Evolutionary conservation across 768 basidiomycete genomes (phyloP), one percentile per base, ranked within the genome.

Genomic region (Sarcomyxa edulis): DNA sequence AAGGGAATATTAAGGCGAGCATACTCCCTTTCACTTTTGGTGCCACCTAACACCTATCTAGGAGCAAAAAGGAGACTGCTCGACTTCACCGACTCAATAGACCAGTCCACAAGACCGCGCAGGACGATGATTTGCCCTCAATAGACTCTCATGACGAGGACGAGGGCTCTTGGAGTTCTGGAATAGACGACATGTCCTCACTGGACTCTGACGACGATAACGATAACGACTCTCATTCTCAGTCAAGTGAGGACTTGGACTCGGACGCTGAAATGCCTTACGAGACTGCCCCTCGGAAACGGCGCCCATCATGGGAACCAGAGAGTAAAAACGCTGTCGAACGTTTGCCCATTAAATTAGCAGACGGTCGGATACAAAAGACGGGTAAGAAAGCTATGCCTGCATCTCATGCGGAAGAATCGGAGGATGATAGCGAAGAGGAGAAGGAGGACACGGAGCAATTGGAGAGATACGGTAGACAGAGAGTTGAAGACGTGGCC

Each of bases 61-160:
- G 88, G 78, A 92, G 87, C 52, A 89, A 89, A 61, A 86, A 83
- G 48, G 90, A 88, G 58, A 86, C 78, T 0, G 69, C 81, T 38
- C 70, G 84, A 37, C 57, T 93, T 42, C 83, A 80, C 53, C 76
- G 69, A 40, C 58, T 87, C 21, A 62, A 72, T 43, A 89, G 82
- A 56, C 78, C 82, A 15, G 49, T 68, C 40, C 59, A 67, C 42
- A 65, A 60, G 40, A 51, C 53, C 20, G 57, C 62, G 34, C 54
- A 63, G 14, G 61, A 68, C 32, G 79, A 82, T 52, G 74, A 77
- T 60, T 61, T 91, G 14, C 86, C 85, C 21, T 76, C 82, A 20
- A 44, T 91, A 31, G 64, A 83, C 55, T 84, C 83, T 22, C 69
- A 80, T 48, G 74, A 76, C 37, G 79, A 78, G 42, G 68, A 70